Evolutionary conservation across 2,329 filamentous ascomycete species (phyloP).

Genomic region (Nannizziopsis barbatae): DNA sequence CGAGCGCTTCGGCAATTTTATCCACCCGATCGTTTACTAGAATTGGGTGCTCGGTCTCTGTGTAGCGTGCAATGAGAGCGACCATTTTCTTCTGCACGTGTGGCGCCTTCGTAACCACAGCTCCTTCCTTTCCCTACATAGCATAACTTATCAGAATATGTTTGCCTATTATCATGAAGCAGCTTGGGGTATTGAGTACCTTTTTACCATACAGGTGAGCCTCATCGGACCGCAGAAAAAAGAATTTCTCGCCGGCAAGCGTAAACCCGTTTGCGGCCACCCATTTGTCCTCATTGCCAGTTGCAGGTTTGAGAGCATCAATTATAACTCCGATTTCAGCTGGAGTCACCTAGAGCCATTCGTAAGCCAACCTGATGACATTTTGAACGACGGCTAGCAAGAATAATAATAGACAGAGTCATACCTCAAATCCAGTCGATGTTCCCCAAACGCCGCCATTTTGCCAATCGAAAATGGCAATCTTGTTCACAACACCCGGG

Average conservation of each 20-base stretch:
- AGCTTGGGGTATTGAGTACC: slow-evolving; percentile 41
- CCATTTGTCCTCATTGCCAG: slow-evolving; percentile 46
- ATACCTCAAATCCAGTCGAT: slow-evolving; percentile 61
- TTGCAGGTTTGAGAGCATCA: slow-evolving; percentile 41
- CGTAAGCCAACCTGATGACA: neutral
- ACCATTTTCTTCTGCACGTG: slow-evolving; percentile 73
- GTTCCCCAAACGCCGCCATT: slow-evolving; percentile 72
- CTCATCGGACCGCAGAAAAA: slow-evolving; percentile 64
- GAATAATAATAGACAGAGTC: slow-evolving; percentile 17
- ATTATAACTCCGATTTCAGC: slow-evolving; percentile 47
- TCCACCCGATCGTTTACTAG: slow-evolving; percentile 51
- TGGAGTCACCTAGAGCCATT: slow-evolving; percentile 37
- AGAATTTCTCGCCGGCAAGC: slow-evolving; percentile 65
- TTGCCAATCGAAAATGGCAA: slow-evolving; percentile 68
- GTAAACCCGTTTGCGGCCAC: slow-evolving; percentile 63
- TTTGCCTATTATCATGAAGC: slow-evolving; percentile 1
- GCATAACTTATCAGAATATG: neutral
- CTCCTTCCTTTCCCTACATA: slow-evolving; percentile 62
- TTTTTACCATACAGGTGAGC: slow-evolving; percentile 75
- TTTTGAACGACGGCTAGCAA: neutral
- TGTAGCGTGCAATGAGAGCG: slow-evolving; percentile 80
- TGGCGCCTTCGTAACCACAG: slow-evolving; percentile 44
- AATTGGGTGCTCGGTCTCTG: slow-evolving; percentile 54
- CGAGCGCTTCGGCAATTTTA: slow-evolving; percentile 69
- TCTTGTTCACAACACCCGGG: slow-evolving; percentile 70